phyloP scores from a whole-genome alignment of 768 basidiomycete genomes.

The Russula ochroleuca region DNA sequence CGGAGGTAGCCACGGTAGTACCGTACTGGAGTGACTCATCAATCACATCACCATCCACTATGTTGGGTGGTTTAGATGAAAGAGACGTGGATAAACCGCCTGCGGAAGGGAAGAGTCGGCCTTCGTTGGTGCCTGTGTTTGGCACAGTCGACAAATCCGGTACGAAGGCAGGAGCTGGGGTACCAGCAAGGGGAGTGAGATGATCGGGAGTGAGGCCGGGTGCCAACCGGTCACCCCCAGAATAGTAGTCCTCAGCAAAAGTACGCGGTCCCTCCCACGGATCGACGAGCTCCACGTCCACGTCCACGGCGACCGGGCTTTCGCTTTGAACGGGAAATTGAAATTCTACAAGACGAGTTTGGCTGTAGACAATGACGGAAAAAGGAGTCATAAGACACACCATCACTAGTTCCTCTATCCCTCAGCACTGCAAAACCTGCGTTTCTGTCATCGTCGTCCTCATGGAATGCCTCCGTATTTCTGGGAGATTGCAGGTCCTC shows the following conservation, averaged over 20 bases:
- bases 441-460: slow-evolving; percentile 23
- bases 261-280: slow-evolving; percentile 41
- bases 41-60: background rate
- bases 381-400: slow-evolving; percentile 21
- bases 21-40: background rate
- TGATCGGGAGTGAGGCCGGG: slow-evolving; percentile 25
- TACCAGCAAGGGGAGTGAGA: slow-evolving; percentile 20
- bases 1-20: background rate
- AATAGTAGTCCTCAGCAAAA: slow-evolving; percentile 44
- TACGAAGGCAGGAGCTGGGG: slow-evolving; percentile 1
- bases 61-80: slow-evolving; percentile 7
- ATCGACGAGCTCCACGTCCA: slow-evolving; percentile 39
- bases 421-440: slow-evolving; percentile 29
- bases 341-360: slow-evolving; percentile 2
- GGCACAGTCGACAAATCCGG: background rate
- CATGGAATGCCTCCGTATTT: background rate
- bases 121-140: background rate
- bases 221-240: slow-evolving; percentile 39
- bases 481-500: slow-evolving; percentile 13
- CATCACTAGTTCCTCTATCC: slow-evolving; percentile 47
- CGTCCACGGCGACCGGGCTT: slow-evolving; percentile 5
- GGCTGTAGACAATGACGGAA: background rate
- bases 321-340: slow-evolving; percentile 5
- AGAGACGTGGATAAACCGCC: background rate
- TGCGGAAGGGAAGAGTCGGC: slow-evolving; percentile 6